A percentile compares a stretch with the other conserved stretches of the same genome.
phyloP scores from a whole-genome alignment of 2,329 filamentous ascomycete genomes.

The Blastomyces parvus region DNA sequence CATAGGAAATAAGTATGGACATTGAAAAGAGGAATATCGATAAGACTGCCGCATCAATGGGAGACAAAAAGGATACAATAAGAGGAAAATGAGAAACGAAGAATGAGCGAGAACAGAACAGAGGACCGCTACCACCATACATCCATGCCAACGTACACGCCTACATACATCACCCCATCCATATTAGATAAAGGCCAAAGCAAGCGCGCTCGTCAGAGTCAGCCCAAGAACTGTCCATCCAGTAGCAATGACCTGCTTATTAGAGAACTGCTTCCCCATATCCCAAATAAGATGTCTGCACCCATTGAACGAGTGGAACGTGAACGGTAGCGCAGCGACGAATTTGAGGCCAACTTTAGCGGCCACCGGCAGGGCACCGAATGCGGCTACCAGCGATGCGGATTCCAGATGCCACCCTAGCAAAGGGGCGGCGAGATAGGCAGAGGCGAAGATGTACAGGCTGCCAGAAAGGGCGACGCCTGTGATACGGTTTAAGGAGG shows the following conservation, averaged over 20 bases:
- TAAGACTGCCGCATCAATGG: not conserved
- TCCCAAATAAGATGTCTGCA: conserved; percentile 65
- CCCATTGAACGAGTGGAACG: conserved; percentile 60
- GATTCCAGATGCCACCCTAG: conserved; percentile 62
- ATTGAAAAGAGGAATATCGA: not conserved
- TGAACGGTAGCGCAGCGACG: conserved; percentile 53
- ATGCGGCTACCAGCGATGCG: conserved; percentile 53
- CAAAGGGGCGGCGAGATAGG: conserved; percentile 71
- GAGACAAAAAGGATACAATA: not conserved
- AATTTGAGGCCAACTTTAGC: conserved; percentile 53
- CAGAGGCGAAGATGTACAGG: conserved; percentile 69
- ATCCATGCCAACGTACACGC: not conserved
- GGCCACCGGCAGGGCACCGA: conserved; percentile 51
- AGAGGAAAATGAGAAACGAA: not conserved
- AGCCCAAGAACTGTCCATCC: conserved; percentile 55
- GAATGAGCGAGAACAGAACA: not conserved
- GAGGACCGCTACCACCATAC: not conserved
- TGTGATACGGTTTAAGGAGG: conserved; percentile 74
- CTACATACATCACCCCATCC: not conserved
- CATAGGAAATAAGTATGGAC: conserved; percentile 1
- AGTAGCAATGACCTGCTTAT: conserved; percentile 54
- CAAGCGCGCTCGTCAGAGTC: conserved; percentile 42
- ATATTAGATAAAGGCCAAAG: conserved; percentile 29
- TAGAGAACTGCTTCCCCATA: conserved; percentile 51
- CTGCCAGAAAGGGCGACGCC: conserved; percentile 60